Evolutionary conservation across 108 stramenopile species (phyloP).

Genomic region (Pseudonitzschia pungens): DNA sequence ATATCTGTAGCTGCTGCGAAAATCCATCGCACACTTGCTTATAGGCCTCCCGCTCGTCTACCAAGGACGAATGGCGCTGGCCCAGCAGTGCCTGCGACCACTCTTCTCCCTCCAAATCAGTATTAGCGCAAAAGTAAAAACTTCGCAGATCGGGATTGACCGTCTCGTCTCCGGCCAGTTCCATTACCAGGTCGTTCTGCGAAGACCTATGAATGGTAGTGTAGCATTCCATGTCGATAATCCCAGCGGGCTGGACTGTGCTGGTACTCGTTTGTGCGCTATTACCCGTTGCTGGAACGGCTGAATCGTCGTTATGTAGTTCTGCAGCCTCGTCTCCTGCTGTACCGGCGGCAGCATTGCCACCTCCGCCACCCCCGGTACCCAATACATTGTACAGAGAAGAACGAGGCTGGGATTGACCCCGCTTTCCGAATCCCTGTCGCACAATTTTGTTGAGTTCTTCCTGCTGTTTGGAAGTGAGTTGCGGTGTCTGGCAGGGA

Average conservation of each 20-base stretch:
- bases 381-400: slow-evolving; percentile 42
- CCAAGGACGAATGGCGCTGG: slow-evolving; percentile 76
- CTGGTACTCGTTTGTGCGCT: slow-evolving; percentile 8
- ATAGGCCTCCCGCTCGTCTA: slow-evolving; percentile 88
- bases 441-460: slow-evolving; percentile 66
- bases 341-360: neutral
- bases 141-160: slow-evolving; percentile 82
- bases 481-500: slow-evolving; percentile 27
- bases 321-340: neutral
- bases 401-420: slow-evolving; percentile 40
- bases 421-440: slow-evolving; percentile 60
- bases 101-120: slow-evolving; percentile 61
- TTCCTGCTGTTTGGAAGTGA: slow-evolving; percentile 68
- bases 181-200: slow-evolving; percentile 68
- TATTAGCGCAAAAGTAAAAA: slow-evolving; percentile 86
- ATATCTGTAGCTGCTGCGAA: slow-evolving; percentile 71
- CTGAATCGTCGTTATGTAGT: slow-evolving; percentile 3
- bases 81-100: slow-evolving; percentile 81
- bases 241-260: slow-evolving; percentile 79
- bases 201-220: slow-evolving; percentile 74
- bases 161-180: slow-evolving; percentile 76
- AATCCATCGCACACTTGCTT: slow-evolving; percentile 88
- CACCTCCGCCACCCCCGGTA: slow-evolving; percentile 14
- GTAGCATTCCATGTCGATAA: slow-evolving; percentile 96
- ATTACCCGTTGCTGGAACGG: neutral